Conservation (phyloP, 148 eudicot species). For the Camellia lanceoleosa region DNA sequence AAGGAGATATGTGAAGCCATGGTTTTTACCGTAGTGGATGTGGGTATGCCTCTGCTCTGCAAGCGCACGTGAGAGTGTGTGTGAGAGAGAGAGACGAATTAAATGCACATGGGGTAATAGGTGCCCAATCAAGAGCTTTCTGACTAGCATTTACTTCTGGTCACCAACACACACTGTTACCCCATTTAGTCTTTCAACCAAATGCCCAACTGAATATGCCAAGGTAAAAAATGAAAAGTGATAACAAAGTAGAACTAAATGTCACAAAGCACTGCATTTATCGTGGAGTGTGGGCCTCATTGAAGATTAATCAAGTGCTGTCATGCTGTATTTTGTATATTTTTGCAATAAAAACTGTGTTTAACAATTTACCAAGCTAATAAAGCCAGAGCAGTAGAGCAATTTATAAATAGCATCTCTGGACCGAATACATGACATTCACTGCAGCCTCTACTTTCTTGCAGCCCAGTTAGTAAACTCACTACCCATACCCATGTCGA, state of each 20-base stretch:
- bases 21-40: neutral
- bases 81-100: neutral
- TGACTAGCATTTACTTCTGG: slow-evolving; percentile 15
- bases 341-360: neutral
- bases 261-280: too few relatives aligned
- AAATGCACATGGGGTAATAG: slow-evolving; percentile 10
- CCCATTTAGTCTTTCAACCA: slow-evolving; percentile 17
- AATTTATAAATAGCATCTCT: neutral
- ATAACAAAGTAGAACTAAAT: neutral
- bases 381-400: neutral
- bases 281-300: too few relatives aligned
- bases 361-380: neutral
- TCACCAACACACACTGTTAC: slow-evolving; percentile 6
- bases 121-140: neutral
- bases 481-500: slow-evolving; percentile 13
- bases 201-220: neutral
- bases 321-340: too few relatives aligned
- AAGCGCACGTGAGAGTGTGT: neutral
- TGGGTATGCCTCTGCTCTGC: too few relatives aligned
- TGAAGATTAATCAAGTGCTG: too few relatives aligned
- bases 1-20: neutral
- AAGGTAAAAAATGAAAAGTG: neutral
- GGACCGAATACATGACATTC: neutral
- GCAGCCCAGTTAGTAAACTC: neutral
- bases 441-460: neutral